These are phyloP conservation scores for Ceraceosorus bombacis DNA, from an alignment of 1,284 basidiomycete genomes.

Conservation along the genomic window DNA sequence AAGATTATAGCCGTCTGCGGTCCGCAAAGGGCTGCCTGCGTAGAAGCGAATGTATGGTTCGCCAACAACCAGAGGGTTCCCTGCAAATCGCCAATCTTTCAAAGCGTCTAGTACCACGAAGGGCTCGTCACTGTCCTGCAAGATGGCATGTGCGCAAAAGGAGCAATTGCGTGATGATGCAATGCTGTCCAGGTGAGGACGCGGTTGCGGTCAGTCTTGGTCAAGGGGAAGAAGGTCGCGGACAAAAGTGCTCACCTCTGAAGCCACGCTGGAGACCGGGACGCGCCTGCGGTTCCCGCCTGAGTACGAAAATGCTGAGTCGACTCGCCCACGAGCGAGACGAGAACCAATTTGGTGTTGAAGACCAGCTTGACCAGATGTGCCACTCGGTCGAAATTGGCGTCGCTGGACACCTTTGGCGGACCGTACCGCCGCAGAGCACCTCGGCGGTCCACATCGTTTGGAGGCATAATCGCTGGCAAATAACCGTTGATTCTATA, in stretches of 20 bases:
- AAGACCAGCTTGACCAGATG: constrained; percentile 83
- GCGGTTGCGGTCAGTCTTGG: too few relatives aligned
- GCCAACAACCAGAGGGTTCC: constrained; percentile 68
- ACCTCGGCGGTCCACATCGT: constrained; percentile 30
- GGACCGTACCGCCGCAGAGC: constrained; percentile 38
- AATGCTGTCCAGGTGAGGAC: constrained; percentile 15
- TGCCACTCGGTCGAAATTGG: constrained; percentile 87
- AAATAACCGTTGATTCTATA: constrained; percentile 37
- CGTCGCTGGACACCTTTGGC: constrained; percentile 57
- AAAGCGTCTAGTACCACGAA: constrained; percentile 72
- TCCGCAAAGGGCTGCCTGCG: constrained; percentile 79
- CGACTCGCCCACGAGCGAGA: constrained; percentile 71
- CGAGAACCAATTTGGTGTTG: constrained; percentile 73
- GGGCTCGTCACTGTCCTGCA: constrained; percentile 80
- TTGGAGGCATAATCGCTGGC: constrained; percentile 35
- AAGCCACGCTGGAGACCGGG: constrained; percentile 16
- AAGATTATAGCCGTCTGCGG: constrained; percentile 80
- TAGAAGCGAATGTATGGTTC: constrained; percentile 73
- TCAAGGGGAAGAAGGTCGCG: too few relatives aligned
- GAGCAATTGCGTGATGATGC: constrained; percentile 60
- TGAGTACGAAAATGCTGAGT: constrained; percentile 79
- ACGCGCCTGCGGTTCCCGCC: constrained; percentile 55
- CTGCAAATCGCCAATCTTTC: constrained; percentile 78
- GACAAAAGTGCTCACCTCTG: not conserved
- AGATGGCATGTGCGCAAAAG: constrained; percentile 73